Conservation (phyloP, 2,329 filamentous ascomycete species). For the Fusarium chlamydosporum region DNA sequence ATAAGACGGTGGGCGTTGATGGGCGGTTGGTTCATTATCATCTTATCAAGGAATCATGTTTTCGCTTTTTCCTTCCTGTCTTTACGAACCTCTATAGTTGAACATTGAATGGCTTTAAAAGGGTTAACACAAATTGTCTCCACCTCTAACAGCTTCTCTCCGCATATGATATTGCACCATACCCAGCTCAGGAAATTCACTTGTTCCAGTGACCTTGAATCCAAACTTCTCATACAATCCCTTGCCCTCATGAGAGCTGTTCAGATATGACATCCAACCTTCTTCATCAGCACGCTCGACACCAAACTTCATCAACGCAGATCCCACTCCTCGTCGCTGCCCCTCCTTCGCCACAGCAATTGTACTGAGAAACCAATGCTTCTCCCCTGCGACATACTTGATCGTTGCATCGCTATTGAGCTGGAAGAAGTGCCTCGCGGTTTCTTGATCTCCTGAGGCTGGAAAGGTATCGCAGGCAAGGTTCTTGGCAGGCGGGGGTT, state of each 20-base stretch:
- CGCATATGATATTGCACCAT: conserved; percentile 53
- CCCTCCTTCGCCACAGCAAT: conserved; percentile 52
- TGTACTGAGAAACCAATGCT: conserved; percentile 55
- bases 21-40: conserved; percentile 19
- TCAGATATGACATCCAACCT: conserved; percentile 50
- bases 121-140: conserved; percentile 3
- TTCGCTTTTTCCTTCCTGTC: conserved; percentile 36
- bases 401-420: conserved; percentile 45
- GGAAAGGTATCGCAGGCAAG: conserved; percentile 49
- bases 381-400: conserved; percentile 47
- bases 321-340: conserved; percentile 55
- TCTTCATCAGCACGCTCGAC: conserved; percentile 51
- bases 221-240: conserved; percentile 52
- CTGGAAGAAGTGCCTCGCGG: conserved; percentile 60
- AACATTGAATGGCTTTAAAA: conserved; percentile 29
- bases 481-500: conserved; percentile 40
- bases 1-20: conserved; percentile 44
- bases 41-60: conserved; percentile 37
- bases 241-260: conserved; percentile 49
- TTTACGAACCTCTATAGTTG: conserved; percentile 37
- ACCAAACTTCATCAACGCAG: conserved; percentile 54
- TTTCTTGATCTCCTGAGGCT: conserved; percentile 47
- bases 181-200: conserved; percentile 42
- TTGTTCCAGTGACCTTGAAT: conserved; percentile 46
- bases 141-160: conserved; percentile 36